A percentile compares a stretch with the other conserved stretches of the same genome.
These are phyloP conservation scores for Tetrahymena malaccensis DNA, from an alignment of 73 alveolate species.

Conservation along the genomic window DNA sequence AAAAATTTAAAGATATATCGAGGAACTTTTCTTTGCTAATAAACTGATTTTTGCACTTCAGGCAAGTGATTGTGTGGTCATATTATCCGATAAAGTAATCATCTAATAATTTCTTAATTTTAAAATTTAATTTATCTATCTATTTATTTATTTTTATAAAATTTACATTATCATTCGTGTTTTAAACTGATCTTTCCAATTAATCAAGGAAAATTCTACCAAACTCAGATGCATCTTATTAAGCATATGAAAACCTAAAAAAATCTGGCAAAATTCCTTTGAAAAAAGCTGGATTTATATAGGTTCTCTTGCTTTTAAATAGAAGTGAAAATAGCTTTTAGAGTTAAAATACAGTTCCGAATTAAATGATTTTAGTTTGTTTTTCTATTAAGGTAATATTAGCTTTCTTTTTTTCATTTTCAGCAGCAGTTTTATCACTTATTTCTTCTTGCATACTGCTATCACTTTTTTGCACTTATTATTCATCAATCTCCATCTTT, in stretches of 20 bases:
- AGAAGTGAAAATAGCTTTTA: neutral
- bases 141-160: neutral
- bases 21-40: neutral
- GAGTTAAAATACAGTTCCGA: neutral
- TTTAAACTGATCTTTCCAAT: neutral
- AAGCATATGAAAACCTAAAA: neutral
- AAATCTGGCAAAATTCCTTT: neutral
- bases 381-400: neutral
- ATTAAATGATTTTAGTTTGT: neutral
- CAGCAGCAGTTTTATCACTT: neutral
- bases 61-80: neutral
- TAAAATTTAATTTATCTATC: neutral
- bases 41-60: neutral
- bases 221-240: neutral
- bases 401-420: neutral
- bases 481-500: neutral
- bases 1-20: neutral
- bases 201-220: neutral
- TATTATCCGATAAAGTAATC: neutral
- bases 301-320: neutral
- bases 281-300: neutral
- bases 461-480: neutral
- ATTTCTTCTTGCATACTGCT: neutral
- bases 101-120: neutral
- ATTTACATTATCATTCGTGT: neutral